Conservation (phyloP, 768 basidiomycete species). For the Psilocybe cyanescens region DNA sequence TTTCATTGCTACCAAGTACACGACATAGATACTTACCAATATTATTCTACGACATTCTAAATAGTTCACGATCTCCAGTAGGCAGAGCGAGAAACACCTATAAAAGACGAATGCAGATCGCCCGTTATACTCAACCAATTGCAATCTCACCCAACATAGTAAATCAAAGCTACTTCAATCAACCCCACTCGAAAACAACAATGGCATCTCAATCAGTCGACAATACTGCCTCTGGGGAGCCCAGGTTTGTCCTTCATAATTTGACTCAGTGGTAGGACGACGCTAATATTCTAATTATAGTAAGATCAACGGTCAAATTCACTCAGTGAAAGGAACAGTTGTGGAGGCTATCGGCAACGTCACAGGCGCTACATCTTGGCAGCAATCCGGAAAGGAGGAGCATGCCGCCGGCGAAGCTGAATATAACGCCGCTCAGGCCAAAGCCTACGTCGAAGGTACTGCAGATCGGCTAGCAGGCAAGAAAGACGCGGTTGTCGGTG, state of each 20-base stretch:
- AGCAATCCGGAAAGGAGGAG: too few relatives aligned
- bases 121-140: too few relatives aligned
- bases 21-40: too few relatives aligned
- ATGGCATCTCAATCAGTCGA: slow-evolving; percentile 26
- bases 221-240: slow-evolving; percentile 32
- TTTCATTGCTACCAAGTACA: too few relatives aligned
- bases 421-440: slow-evolving; percentile 50
- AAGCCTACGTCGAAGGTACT: slow-evolving; percentile 54
- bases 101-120: too few relatives aligned
- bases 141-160: too few relatives aligned
- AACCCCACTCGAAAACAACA: neutral
- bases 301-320: slow-evolving; percentile 45
- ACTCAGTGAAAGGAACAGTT: slow-evolving; percentile 45
- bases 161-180: too few relatives aligned
- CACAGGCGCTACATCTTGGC: slow-evolving; percentile 44
- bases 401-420: slow-evolving; percentile 43
- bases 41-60: too few relatives aligned
- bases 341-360: slow-evolving; percentile 48
- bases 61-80: too few relatives aligned
- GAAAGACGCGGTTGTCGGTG: slow-evolving; percentile 52
- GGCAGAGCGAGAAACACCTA: too few relatives aligned
- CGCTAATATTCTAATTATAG: slow-evolving; percentile 20
- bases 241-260: slow-evolving; percentile 26
- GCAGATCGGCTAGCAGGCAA: slow-evolving; percentile 48
- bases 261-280: too few relatives aligned